Evolutionary conservation across 257 asterid species (phyloP).

Genomic region (Solanum sparsipilum): DNA sequence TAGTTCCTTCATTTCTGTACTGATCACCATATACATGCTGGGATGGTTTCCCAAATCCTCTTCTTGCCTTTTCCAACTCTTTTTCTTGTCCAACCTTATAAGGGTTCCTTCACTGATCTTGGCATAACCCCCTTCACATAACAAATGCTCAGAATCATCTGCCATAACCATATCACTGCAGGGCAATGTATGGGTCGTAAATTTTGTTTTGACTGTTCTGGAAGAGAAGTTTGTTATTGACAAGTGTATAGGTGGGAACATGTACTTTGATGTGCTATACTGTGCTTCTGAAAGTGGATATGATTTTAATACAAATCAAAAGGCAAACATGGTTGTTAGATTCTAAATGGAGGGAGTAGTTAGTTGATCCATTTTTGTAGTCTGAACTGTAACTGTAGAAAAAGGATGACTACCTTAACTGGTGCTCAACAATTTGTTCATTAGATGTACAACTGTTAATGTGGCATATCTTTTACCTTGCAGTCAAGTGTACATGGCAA

Average conservation of each 20-base stretch:
- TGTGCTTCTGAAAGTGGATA: neutral
- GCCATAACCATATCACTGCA: neutral
- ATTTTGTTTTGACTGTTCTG: neutral
- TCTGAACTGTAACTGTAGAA: neutral
- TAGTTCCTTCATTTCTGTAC: neutral
- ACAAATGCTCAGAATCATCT: neutral
- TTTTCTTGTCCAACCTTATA: neutral
- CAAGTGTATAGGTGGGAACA: neutral
- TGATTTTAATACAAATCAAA: neutral
- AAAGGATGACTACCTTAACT: neutral
- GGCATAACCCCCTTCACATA: neutral
- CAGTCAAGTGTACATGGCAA: slow-evolving; percentile 96
- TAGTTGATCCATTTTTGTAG: neutral
- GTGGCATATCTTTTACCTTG: neutral
- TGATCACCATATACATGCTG: neutral
- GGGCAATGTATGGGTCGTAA: neutral
- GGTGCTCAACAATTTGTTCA: neutral
- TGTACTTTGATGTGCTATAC: neutral
- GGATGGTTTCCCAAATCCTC: neutral
- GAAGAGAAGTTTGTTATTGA: neutral
- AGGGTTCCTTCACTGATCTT: neutral
- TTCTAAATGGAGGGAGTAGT: neutral
- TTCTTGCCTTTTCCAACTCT: neutral
- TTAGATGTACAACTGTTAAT: neutral
- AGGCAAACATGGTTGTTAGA: neutral